These are phyloP conservation scores for Jaltomata sinuosa DNA, from an alignment of 257 asterid genomes.

Conservation along the genomic window DNA sequence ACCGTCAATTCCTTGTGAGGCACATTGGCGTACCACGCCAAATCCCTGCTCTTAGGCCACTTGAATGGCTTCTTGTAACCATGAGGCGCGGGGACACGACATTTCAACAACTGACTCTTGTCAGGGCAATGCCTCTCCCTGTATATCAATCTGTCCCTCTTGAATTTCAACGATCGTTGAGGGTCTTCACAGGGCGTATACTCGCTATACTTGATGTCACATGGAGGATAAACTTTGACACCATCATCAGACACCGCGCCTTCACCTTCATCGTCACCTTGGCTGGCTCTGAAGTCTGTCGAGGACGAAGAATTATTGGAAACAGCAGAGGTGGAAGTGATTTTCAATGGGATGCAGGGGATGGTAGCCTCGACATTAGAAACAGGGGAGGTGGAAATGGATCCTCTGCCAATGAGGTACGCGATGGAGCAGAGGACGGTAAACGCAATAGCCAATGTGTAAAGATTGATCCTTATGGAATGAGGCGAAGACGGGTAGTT, in stretches of 20 bases:
- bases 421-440: not conserved
- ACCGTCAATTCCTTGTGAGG: slow-evolving; percentile 77
- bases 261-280: slow-evolving; percentile 26
- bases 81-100: slow-evolving; percentile 64
- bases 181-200: slow-evolving; percentile 84
- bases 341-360: slow-evolving; percentile 11
- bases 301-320: not conserved
- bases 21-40: slow-evolving; percentile 75
- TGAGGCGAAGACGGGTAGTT: not conserved
- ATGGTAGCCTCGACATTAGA: not conserved
- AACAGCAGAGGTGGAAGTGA: not conserved
- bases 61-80: slow-evolving; percentile 63
- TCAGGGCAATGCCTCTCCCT: slow-evolving; percentile 76
- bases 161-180: slow-evolving; percentile 40
- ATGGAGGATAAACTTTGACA: slow-evolving; percentile 30
- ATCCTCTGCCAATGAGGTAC: not conserved
- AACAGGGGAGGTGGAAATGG: not conserved
- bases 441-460: not conserved
- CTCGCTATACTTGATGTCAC: slow-evolving; percentile 46
- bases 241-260: not conserved
- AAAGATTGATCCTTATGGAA: not conserved
- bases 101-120: slow-evolving; percentile 36
- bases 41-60: slow-evolving; percentile 74
- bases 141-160: slow-evolving; percentile 39
- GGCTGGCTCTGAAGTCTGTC: slow-evolving; percentile 39